Conservation (phyloP, 106 monocot species). For the Acorus gramineus region DNA sequence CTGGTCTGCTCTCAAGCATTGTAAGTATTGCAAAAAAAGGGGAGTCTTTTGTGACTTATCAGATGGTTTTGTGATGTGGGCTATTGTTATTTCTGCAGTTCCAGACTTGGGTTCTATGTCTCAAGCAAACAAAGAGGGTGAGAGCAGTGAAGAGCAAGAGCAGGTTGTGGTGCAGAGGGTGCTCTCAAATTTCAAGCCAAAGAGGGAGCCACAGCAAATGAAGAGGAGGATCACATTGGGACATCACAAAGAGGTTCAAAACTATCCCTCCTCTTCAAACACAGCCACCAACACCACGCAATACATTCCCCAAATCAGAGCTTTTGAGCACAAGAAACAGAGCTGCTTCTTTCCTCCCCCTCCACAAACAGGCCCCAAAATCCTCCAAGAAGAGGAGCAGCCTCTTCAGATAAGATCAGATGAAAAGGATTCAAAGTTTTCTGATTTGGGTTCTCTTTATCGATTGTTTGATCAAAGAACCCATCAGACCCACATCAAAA, state of each 20-base stretch:
- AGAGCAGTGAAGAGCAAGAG: constrained; percentile 27
- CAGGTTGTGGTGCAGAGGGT: constrained; percentile 24
- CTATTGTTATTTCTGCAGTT: constrained; percentile 6
- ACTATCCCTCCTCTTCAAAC: not conserved
- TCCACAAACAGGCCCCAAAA: not conserved
- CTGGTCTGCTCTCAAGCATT: too few species aligned
- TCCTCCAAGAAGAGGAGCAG: constrained; percentile 3
- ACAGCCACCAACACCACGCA: not conserved
- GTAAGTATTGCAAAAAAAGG: too few species aligned
- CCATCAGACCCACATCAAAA: not conserved
- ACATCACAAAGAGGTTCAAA: too few species aligned
- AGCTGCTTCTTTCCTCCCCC: not conserved
- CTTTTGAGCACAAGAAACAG: not conserved
- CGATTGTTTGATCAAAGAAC: not conserved
- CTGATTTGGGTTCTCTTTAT: too few species aligned
- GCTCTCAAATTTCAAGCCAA: constrained; percentile 21
- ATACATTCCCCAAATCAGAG: not conserved
- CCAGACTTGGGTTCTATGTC: constrained; percentile 19
- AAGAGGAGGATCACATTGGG: constrained; percentile 4
- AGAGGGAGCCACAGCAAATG: constrained; percentile 1
- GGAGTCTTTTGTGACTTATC: not conserved
- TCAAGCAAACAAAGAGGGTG: constrained; percentile 1
- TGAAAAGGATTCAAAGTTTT: not conserved
- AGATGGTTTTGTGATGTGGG: not conserved
- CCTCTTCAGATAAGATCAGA: not conserved